Conservation (phyloP, 169 alveolate genomes). For the Eimeria maxima region DNA sequence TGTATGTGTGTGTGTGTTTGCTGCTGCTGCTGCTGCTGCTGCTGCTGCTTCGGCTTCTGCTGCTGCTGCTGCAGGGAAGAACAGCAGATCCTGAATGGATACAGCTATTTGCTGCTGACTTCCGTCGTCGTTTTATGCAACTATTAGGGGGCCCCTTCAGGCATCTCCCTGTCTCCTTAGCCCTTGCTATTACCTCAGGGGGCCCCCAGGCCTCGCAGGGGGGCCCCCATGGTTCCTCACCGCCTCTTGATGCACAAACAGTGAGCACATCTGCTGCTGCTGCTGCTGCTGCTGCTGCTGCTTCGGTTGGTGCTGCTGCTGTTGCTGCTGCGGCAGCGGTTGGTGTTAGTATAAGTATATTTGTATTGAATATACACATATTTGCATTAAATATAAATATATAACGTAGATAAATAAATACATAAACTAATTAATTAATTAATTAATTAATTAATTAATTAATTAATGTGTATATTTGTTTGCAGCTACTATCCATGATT, state of each 20-base stretch:
- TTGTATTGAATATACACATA: no score
- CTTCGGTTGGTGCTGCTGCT: not conserved
- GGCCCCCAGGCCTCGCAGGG: slow-evolving; percentile 40
- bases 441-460: not conserved
- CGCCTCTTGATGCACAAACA: slow-evolving; percentile 10
- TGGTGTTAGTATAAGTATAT: not conserved
- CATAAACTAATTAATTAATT: not conserved
- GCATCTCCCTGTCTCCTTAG: slow-evolving; percentile 71
- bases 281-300: not conserved
- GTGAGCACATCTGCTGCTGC: slow-evolving; percentile 15
- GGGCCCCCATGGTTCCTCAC: slow-evolving; percentile 2
- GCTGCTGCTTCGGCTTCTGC: slow-evolving; percentile 50
- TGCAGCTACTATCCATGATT: slow-evolving; percentile 66
- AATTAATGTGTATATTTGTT: no score
- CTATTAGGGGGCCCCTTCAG: slow-evolving; percentile 72
- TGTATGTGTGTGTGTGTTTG: slow-evolving; percentile 3
- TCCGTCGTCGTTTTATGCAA: slow-evolving; percentile 80
- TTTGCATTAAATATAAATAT: not conserved
- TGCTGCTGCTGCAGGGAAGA: slow-evolving; percentile 75
- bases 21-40: slow-evolving; percentile 30
- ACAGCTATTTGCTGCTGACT: slow-evolving; percentile 77
- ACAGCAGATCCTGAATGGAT: slow-evolving; percentile 81
- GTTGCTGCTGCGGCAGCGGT: not conserved
- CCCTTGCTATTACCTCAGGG: slow-evolving; percentile 73
- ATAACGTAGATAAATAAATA: not conserved